Evolutionary conservation across 2,329 filamentous ascomycete genomes (phyloP), one percentile per base, ranked within the genome.

Genomic region (Sclerotinia borealis): DNA sequence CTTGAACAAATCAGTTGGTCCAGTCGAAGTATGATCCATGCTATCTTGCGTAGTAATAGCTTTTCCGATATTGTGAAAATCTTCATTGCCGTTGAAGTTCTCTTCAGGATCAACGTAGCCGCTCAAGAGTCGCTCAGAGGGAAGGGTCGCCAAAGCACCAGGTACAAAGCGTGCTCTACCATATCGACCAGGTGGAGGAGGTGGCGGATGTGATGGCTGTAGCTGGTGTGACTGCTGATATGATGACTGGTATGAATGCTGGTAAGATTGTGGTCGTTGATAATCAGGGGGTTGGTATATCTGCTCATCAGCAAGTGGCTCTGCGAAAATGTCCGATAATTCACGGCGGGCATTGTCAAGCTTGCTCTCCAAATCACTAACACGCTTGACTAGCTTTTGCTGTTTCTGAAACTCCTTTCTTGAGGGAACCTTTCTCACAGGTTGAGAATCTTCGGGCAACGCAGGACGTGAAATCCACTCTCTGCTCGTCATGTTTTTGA

Each of bases 281-380:
- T 45, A 49, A 15, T 58, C 54, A 17, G 39, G 36, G 4, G 51
- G 36, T 61, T 63, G 49, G 65, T 68, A 19, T 65, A 68, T 48
- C 65, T 64, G 59, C 52, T 67, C 39, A 71, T 73, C 65, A 72
- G 68, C 68, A 19, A 54, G 54, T 5, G 69, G 67, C 43, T 81
- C 77, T 13, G 75, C 75, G 19, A 83, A 74, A 45, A 81, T 76
- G 6, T 80, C 75, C 37, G 78, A 76, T 29, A 87, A 77, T 72
- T 87, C 81, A 55, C 78, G 78, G 39, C 83, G 78, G 10, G 83
- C 83, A 41, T 78, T 77, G 19, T 82, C 76, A 36, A 87, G 78
- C 70, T 86, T 85, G 15, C 76, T 72, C 68, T 88, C 85, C 15
- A 87, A 78, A 67, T 86, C 80, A 67, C 83, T 85, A 36, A 87